Conservation (phyloP, 805 yeast species). For the Wickerhamomyces hampshirensis region DNA sequence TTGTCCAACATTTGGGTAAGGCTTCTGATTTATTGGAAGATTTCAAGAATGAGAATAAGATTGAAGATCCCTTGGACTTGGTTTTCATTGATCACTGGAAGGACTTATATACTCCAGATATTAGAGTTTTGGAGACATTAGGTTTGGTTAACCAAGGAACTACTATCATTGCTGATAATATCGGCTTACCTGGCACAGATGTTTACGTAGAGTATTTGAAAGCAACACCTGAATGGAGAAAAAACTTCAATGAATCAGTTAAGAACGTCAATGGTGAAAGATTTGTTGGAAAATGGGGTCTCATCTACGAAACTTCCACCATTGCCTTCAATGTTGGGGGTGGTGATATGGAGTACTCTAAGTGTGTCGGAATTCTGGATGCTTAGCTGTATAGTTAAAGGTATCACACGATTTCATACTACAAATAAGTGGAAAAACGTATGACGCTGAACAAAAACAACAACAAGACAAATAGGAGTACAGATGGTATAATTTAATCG, state of each 20-base stretch:
- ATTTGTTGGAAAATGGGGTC: conserved; percentile 36
- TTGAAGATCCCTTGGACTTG: conserved; percentile 28
- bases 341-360: conserved; percentile 16
- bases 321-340: conserved; percentile 2
- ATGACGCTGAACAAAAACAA: too few species aligned
- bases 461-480: too few species aligned
- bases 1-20: conserved; percentile 14
- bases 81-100: conserved; percentile 39
- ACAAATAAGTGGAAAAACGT: too few species aligned
- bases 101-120: conserved; percentile 35
- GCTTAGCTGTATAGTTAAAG: neutral
- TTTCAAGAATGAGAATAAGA: conserved; percentile 9
- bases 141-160: conserved; percentile 37
- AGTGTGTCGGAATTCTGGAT: conserved; percentile 16
- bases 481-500: too few species aligned
- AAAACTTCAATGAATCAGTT: conserved; percentile 23
- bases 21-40: conserved; percentile 11
- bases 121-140: conserved; percentile 36
- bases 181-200: conserved; percentile 32
- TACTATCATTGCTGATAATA: conserved; percentile 35
- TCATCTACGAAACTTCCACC: conserved; percentile 32
- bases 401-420: neutral
- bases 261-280: conserved; percentile 27
- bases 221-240: conserved; percentile 33
- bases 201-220: conserved; percentile 36